Base-by-base conservation (phyloP, 495 filamentous ascomycete species). In the Penicillium roqueforti region DNA sequence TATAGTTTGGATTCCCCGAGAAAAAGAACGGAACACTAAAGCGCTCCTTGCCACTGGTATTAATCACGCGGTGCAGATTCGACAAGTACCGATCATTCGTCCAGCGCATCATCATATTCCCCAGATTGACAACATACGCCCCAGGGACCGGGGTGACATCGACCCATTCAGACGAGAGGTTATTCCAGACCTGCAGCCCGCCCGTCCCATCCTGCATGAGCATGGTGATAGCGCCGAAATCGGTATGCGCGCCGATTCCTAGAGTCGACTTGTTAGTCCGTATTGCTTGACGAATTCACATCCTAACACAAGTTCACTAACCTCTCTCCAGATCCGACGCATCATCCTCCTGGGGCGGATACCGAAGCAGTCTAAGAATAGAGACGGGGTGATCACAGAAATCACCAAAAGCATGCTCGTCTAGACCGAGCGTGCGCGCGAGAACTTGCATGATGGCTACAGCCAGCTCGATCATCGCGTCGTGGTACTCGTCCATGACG, bases 241-340 rank as follows among this genome's bases (percentile, higher is more conserved):
- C 79, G 0, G 76, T 80, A 51, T 83, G 80, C 0, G 77, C 80
- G 11, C 77, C 79, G 58, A 61, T 77, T 52, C 51, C 76, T 68
- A 16, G 32, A 36, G 14, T 16, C n/a, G n/a, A 0, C 7, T 36
- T n/a, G n/a, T n/a, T 36, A 36, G 32, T 36, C 1, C 2, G 14
- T 16, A 3, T 16, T 16, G 5, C 14, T 31, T 13, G 28, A 13
- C 0, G 4, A 11, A 31, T 31, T 11, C 6, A 3, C 2, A 47
- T 36, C 4, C 7, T 22, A 16, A 16, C 0, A 36, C 37, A 11
- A 11, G 18, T 3, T 18, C 0, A 9, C 56, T 32, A 41, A 55
- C 57, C 59, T 39, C 55, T 47, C 40, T 63, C 63, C 4, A 41
- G 40, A 6, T 54, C 63, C 52, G 47, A 56, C 37, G 57, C 53